Base-by-base conservation (phyloP, 2,329 filamentous ascomycete species). In the Botrytis byssoidea region DNA sequence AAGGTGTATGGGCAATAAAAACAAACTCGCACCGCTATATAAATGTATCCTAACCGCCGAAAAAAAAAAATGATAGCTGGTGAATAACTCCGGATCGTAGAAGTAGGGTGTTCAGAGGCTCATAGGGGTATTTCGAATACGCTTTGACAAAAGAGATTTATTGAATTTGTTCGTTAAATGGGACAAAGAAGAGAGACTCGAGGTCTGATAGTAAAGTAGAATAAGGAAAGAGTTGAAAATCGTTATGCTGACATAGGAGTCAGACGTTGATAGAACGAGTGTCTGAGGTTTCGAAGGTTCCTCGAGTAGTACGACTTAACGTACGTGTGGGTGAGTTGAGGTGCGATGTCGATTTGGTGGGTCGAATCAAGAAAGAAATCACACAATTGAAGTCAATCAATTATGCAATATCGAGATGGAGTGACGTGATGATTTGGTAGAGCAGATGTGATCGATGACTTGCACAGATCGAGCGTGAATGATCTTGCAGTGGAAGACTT, bases 101-200 rank as follows among this genome's bases (percentile, higher is more conserved):
- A 77, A 79, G 79, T 77, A 79, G 79, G 78, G 74, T 68, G 65
- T 68, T 83, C 81, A 82, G 80, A 82, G 82, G 81, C 80, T 83
- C 82, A 83, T 83, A 80, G 79, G 81, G 79, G 80, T 78, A 80
- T 80, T 81, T 80, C 75, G 79, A 89, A 83, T 78, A 72, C 70
- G 70, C 86, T 85, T 76, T 83, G 78, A 84, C 80, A 71, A 90
- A 84, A 3, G 87, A 88, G 66, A 85, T 84, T 7, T 82, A 79
- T 68, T 85, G 86, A 75, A 89, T 66, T 78, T 70, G 79, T 76
- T 82, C 80, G 80, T 82, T 78, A 81, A 77, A 73, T 69, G 77
- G 77, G 70, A 74, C 73, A 78, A 77, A 75, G 77, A 76, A 75
- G 73, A 75, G 73, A 76, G 77, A 78, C 79, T 75, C 73, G 78